Base-by-base conservation (phyloP, 1,139 yeast species). In the Schizosaccharomyces versatilis region DNA sequence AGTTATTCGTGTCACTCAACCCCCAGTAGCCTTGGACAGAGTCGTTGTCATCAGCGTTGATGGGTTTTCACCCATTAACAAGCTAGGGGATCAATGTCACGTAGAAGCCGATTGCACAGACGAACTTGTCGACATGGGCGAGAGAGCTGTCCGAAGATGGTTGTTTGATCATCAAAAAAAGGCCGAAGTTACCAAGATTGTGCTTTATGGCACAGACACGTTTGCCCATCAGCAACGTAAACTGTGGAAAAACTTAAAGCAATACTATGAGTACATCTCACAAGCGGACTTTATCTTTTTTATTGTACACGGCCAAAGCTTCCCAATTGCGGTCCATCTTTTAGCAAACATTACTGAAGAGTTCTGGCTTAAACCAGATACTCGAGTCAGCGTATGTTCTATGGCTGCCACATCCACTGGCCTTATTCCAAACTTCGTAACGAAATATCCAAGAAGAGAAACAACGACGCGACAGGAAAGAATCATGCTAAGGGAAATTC, bases 341-440 rank as follows among this genome's bases (percentile, higher is more conserved):
- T 68, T 86, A 40, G 84, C 95, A 0, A 74, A 76, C 60, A 75
- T 90, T 7, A 80, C 77, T 59, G 73, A 78, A 60, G 94, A 90
- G 0, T 73, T 83, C 36, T 74, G 85, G 57, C 17, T 40, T n/a
- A 15, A 15, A 15, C 41, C 41, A n/a, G 17, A 40, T 40, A n/a
- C 41, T n/a, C 69, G 76, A 48, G 73, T 86, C 19, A 86, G 93
- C 0, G 71, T 90, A 32, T 69, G 90, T 54, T 93, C 90, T 1
- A 90, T 90, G 97, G 97, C 97, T 0, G 97, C 97, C 1, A 78
- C 86, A 36, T 85, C 86, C 61, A 78, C 84, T 63, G 98, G 98
- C 0, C 98, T 97, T 1, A 84, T 84, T 63, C 15, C 24, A 17
- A 17, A 44, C 24, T 19, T 44, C 7, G 49, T n/a, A 44, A 24